Percentiles rank a stretch among this genome's conserved stretches.
phyloP scores from a whole-genome alignment of 306 rosid genomes.

The Fagus sylvatica region DNA sequence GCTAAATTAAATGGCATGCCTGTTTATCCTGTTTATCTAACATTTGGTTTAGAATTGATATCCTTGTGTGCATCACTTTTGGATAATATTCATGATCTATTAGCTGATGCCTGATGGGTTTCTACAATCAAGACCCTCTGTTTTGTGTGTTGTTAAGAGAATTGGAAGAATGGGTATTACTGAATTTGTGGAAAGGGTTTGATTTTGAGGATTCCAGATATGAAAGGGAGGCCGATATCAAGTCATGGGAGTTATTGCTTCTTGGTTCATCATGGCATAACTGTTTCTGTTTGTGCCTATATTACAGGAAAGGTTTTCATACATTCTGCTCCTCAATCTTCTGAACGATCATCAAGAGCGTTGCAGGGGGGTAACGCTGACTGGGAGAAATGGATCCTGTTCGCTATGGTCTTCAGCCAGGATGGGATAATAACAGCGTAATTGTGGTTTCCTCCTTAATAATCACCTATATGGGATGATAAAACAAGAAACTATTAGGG shows the following conservation, averaged over 20 bases:
- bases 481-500: slow-evolving; percentile 87
- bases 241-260: slow-evolving; percentile 66
- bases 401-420: slow-evolving; percentile 94
- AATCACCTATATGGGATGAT: slow-evolving; percentile 96
- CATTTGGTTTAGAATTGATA: not conserved
- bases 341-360: slow-evolving; percentile 38
- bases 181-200: slow-evolving; percentile 44
- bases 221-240: slow-evolving; percentile 57
- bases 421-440: slow-evolving; percentile 99
- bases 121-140: slow-evolving; percentile 11
- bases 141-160: slow-evolving; percentile 22
- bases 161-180: slow-evolving; percentile 46
- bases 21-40: not conserved
- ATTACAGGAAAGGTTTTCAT: slow-evolving; percentile 81
- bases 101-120: slow-evolving; percentile 8
- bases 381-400: slow-evolving; percentile 88
- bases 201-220: slow-evolving; percentile 51
- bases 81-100: not conserved
- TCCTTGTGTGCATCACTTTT: not conserved
- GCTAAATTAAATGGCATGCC: too few species aligned
- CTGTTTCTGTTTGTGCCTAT: slow-evolving; percentile 75
- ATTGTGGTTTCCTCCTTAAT: slow-evolving; percentile 99
- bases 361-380: slow-evolving; percentile 33
- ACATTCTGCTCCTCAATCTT: slow-evolving; percentile 56
- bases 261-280: slow-evolving; percentile 74